phyloP scores from a whole-genome alignment of 2,329 filamentous ascomycete genomes.

The Magnaporthiopsis poae region DNA sequence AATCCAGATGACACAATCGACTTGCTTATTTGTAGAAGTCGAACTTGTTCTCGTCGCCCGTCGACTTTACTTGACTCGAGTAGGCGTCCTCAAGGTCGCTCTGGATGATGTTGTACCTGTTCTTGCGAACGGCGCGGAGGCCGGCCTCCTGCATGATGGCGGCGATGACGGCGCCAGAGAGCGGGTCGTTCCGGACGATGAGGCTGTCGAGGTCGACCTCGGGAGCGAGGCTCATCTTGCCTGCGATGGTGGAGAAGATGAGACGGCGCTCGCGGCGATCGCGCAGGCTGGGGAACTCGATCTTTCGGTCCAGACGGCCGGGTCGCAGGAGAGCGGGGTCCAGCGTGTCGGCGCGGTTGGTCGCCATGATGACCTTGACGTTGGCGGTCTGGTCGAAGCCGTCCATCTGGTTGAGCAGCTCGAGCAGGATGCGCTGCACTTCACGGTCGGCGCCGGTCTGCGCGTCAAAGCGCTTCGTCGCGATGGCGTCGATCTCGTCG shows the following conservation, averaged over 20 bases:
- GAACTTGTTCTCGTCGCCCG: conserved; percentile 60
- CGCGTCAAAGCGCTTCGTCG: conserved; percentile 97
- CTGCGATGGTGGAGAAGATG: conserved; percentile 94
- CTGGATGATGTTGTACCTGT: conserved; percentile 98
- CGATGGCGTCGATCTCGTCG: conserved; percentile 97
- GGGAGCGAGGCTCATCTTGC: conserved; percentile 92
- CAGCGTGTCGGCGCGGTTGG: conserved; percentile 92
- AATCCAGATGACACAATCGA: background rate
- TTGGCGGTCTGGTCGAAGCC: conserved; percentile 98
- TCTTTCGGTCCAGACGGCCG: conserved; percentile 92
- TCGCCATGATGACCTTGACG: conserved; percentile 99
- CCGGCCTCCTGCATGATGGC: conserved; percentile 99
- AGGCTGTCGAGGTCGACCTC: conserved; percentile 93
- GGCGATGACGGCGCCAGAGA: conserved; percentile 90
- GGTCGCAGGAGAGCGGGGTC: conserved; percentile 90
- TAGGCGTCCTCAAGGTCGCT: conserved; percentile 94
- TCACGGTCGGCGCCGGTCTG: conserved; percentile 96
- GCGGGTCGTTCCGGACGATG: conserved; percentile 90
- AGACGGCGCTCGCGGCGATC: conserved; percentile 89
- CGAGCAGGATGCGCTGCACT: conserved; percentile 94
- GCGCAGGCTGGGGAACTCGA: conserved; percentile 91
- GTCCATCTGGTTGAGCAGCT: conserved; percentile 98
- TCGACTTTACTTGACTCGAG: conserved; percentile 85
- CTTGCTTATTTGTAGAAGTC: conserved; percentile 74
- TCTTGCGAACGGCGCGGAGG: conserved; percentile 86